These are phyloP conservation scores for Quillaja saponaria DNA, from an alignment of 306 rosid genomes.

Conservation along the genomic window DNA sequence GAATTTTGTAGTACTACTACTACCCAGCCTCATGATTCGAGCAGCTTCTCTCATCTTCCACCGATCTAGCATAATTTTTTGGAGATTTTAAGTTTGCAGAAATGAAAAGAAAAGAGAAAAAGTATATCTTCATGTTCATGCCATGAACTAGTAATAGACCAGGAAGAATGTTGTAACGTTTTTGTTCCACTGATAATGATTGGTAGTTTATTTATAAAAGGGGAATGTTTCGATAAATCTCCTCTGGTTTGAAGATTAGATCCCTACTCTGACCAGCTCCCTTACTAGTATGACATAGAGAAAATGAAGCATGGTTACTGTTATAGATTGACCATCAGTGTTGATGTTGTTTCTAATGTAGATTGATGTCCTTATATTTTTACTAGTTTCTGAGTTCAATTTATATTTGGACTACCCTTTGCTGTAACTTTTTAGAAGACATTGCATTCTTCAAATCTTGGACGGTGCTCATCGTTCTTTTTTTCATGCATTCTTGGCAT, in stretches of 20 bases:
- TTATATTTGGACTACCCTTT: too few relatives aligned
- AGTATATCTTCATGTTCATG: slow-evolving; percentile 41
- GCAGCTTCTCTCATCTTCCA: slow-evolving; percentile 37
- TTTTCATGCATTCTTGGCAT: slow-evolving; percentile 32
- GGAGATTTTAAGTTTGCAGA: slow-evolving; percentile 44
- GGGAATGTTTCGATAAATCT: slow-evolving; percentile 60
- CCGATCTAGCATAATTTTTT: slow-evolving; percentile 45
- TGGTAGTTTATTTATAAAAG: slow-evolving; percentile 48
- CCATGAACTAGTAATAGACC: slow-evolving; percentile 27
- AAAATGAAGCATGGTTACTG: not conserved
- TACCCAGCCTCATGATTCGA: slow-evolving; percentile 37
- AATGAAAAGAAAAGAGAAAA: slow-evolving; percentile 10
- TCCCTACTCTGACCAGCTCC: slow-evolving; percentile 9
- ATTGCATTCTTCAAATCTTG: slow-evolving; percentile 25
- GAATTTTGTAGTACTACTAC: slow-evolving; percentile 38
- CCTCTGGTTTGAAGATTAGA: slow-evolving; percentile 36
- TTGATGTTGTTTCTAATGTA: slow-evolving; percentile 14
- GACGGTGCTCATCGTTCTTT: slow-evolving; percentile 31
- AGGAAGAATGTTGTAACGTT: slow-evolving; percentile 47
- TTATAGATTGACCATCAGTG: not conserved
- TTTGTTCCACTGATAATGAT: slow-evolving; percentile 50
- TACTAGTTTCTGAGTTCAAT: too few relatives aligned
- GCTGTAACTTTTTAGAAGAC: slow-evolving; percentile 33
- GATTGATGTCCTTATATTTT: not conserved
- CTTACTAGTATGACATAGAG: not conserved